A percentile compares a stretch with the other conserved stretches of the same genome.
Evolutionary conservation across 768 basidiomycete genomes (phyloP).

Genomic region (Lyophyllum semitale): DNA sequence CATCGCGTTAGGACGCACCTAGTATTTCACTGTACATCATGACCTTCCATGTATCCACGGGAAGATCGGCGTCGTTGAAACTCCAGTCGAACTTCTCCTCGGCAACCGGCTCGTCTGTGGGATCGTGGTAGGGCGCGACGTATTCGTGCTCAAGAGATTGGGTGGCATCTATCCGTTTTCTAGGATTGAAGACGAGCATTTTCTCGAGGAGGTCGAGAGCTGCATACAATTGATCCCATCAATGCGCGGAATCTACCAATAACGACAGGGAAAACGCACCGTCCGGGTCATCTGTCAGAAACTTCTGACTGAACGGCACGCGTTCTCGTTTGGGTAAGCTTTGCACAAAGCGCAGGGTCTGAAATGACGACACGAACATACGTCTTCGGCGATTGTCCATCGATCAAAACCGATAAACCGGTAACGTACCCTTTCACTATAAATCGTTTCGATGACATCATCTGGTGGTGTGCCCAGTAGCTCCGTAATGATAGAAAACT

Average conservation of each 20-base stretch:
- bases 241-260: not conserved
- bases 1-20: slow-evolving; percentile 52
- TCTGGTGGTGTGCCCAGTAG: slow-evolving; percentile 97
- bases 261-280: slow-evolving; percentile 46
- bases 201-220: slow-evolving; percentile 95
- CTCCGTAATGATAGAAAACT: slow-evolving; percentile 99
- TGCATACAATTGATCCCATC: slow-evolving; percentile 27
- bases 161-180: slow-evolving; percentile 93
- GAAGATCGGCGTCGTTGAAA: slow-evolving; percentile 98
- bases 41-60: slow-evolving; percentile 99
- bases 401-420: not conserved
- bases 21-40: slow-evolving; percentile 99
- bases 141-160: slow-evolving; percentile 91
- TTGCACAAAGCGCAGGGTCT: slow-evolving; percentile 99
- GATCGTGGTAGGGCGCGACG: slow-evolving; percentile 97
- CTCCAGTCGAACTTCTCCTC: slow-evolving; percentile 97
- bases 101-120: slow-evolving; percentile 94
- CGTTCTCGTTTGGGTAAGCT: slow-evolving; percentile 95
- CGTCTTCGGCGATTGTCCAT: not conserved
- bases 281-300: slow-evolving; percentile 83
- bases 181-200: slow-evolving; percentile 98
- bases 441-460: slow-evolving; percentile 99
- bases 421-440: slow-evolving; percentile 91
- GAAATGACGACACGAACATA: slow-evolving; percentile 14
- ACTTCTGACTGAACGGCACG: slow-evolving; percentile 92